Conservation (phyloP, 495 filamentous ascomycete genomes). For the Aspergillus funiculosus region DNA sequence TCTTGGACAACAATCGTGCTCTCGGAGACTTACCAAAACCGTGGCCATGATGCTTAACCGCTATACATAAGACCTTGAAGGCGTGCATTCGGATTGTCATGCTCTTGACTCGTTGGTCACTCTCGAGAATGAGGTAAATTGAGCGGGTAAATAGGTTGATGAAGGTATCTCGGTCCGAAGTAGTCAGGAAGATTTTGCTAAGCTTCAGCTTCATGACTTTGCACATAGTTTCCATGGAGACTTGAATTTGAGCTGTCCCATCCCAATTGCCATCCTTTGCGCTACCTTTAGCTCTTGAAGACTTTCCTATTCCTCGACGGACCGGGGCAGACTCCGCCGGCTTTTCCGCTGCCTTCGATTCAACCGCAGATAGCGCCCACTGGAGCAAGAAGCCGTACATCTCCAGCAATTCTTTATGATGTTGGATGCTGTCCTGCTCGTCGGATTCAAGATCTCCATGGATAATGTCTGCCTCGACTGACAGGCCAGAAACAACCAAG, state of each 20-base stretch:
- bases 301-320: conserved; percentile 70
- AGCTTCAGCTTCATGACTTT: conserved; percentile 93
- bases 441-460: conserved; percentile 84
- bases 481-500: conserved; percentile 84
- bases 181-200: conserved; percentile 86
- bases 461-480: conserved; percentile 81
- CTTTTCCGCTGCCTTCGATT: conserved; percentile 89
- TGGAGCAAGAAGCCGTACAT: conserved; percentile 92
- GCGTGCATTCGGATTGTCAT: conserved; percentile 90
- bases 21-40: conserved; percentile 67
- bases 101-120: conserved; percentile 85
- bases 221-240: conserved; percentile 86
- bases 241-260: conserved; percentile 78
- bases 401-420: conserved; percentile 87
- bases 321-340: conserved; percentile 60
- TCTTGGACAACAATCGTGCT: background rate
- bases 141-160: conserved; percentile 89
- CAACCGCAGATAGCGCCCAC: conserved; percentile 89
- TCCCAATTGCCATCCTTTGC: conserved; percentile 79
- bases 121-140: conserved; percentile 89
- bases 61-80: conserved; percentile 94
- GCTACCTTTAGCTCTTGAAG: conserved; percentile 59
- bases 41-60: conserved; percentile 97
- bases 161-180: conserved; percentile 94
- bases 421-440: conserved; percentile 76